Base-by-base conservation (phyloP, 176 grass and related monocot genomes). In the Puccinellia tenuiflora region DNA sequence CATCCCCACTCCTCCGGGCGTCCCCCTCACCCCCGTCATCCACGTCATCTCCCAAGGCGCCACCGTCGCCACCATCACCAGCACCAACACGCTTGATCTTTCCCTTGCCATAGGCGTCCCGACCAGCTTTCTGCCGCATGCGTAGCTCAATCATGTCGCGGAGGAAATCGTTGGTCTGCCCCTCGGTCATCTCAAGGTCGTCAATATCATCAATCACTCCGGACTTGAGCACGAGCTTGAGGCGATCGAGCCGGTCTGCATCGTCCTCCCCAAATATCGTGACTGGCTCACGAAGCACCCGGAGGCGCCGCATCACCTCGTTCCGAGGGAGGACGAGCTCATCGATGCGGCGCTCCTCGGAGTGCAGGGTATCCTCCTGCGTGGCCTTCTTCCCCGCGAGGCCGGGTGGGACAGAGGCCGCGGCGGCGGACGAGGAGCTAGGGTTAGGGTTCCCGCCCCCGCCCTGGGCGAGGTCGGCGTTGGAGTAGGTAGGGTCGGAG, bases 161-260 rank as follows among this genome's bases (percentile, higher is more conserved):
- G 76, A 95, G 90, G 82, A 98, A 95, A 53, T 98, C 96, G 22
- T 98, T 98, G 26, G 92, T 90, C 87, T 98, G 96, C 8, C 92
- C 96, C 46, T 98, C 96, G 0, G 79, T 91, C 87, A 98, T 98
- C 75, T 98, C 88, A 48, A 86, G 84, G 68, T 95, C 95, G 33
- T 92, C 87, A 9, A 94, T 91, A 31, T 89, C 87, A 60, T 95
- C 96, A 1, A 98, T 31, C n/a, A 86, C 76, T 1, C 91, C 89
- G 11, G 89, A 96, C 86, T 99, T 91, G 50, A 99, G 87, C 63
- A 86, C 73, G 16, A 87, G 71, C 85, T 94, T 93, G 73, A 93
- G 81, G 67, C 89, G 96, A 17, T 78, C 83, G 73, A 96, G 85
- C 43, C 89, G 88, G 26, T 79, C 86, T 17, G 78, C 93, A 24